Percentiles rank a stretch among this genome's conserved stretches.
Conservation (phyloP, 306 rosid species). For the Cicer judaicum region DNA sequence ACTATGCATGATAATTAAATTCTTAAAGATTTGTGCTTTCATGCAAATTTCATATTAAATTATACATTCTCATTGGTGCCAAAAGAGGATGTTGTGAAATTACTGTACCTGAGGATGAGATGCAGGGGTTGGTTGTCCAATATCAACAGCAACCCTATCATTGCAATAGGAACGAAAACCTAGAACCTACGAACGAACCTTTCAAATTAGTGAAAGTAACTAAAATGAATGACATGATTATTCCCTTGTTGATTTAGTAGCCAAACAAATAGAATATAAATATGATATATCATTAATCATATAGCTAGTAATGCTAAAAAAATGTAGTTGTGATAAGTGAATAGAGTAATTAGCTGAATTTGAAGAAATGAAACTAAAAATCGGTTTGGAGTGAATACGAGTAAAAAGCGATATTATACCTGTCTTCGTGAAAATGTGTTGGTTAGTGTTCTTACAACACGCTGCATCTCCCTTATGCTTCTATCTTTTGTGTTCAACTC, state of each 20-base stretch:
- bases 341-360: not conserved
- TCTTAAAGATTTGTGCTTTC: not conserved
- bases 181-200: constrained; percentile 54
- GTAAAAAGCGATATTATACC: constrained; percentile 40
- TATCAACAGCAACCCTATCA: constrained; percentile 53
- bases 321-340: not conserved
- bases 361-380: constrained; percentile 36
- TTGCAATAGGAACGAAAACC: constrained; percentile 60
- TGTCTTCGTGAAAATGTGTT: constrained; percentile 52
- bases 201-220: constrained; percentile 39
- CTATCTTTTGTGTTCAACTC: not conserved
- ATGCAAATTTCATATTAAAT: not conserved
- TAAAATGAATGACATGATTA: constrained; percentile 23
- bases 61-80: too few species aligned
- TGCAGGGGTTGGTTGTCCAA: constrained; percentile 88
- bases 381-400: not conserved
- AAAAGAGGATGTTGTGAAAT: constrained; percentile 3
- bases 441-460: constrained; percentile 53
- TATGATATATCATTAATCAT: constrained; percentile 8
- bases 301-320: not conserved
- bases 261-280: not conserved
- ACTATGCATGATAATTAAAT: too few species aligned
- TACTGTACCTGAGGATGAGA: constrained; percentile 80
- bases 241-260: not conserved
- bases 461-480: constrained; percentile 55